Base-by-base conservation (phyloP, 768 basidiomycete genomes). In the Trametes elegans region DNA sequence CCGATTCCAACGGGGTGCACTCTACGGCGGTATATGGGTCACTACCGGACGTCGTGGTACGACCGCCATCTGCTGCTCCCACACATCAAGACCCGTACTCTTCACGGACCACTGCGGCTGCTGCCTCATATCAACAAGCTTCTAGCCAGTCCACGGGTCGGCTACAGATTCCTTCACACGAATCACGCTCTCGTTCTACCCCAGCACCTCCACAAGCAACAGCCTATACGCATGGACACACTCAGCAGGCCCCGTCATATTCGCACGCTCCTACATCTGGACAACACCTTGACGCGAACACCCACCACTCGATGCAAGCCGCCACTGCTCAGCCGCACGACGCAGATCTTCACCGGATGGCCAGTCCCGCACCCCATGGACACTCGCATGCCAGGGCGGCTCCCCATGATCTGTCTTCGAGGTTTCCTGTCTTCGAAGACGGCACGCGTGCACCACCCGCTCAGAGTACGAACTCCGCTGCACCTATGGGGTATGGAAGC, bases 11-110 rank as follows among this genome's bases (percentile, higher is more conserved):
- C 28, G 54, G 34, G 36, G 39, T 24, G 23, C 21, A 21, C 14
- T 29, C 45, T 14, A 18, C 35, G 21, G 31, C 31, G 26, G 16
- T 27, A 13, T 48, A 55, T 28, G 54, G 47, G n/a, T 14, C n/a
- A n/a, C 19, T 53, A 6, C 51, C 57, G 11, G 50, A 58, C 14
- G 51, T 53, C 14, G 57, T 58, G 26, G 29, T 58, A 10, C 51
- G 57, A 32, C 57, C 57, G 18, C 57, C 57, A 4, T 58, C 57
- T 14, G 48, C 56, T 23, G 45, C 46, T 18, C 51, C 51, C 3
- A 43, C 34, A 8, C 27, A 43, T 6, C 40, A 39, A 3, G 55
- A 57, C 23, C 38, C 57, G 8, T 45, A 44, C 36, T 10, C 52
- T 34, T 45, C 55, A 32, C 55, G 55, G 35, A 19, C 36, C 11